phyloP scores from a whole-genome alignment of 306 rosid genomes.

The Erythrophleum fordii region DNA sequence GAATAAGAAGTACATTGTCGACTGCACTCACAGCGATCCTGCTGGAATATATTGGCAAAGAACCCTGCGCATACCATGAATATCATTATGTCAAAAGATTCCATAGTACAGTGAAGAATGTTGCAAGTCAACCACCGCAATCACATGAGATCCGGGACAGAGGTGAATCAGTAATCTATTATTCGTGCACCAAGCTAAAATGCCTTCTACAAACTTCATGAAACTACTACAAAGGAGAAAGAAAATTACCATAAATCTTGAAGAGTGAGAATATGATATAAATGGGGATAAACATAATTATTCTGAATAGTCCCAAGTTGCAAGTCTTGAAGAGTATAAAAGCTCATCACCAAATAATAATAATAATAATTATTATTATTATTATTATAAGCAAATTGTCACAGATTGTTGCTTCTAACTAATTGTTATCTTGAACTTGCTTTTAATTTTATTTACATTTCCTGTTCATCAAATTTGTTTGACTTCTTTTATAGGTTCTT shows the following conservation, averaged over 20 bases:
- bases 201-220: constrained; percentile 3
- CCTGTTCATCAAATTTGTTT: constrained; percentile 13
- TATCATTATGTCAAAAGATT: constrained; percentile 31
- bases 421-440: background rate
- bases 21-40: constrained; percentile 88
- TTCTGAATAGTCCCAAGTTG: constrained; percentile 12
- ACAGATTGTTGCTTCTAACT: constrained; percentile 9
- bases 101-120: constrained; percentile 22
- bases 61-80: constrained; percentile 75
- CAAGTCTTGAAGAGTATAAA: constrained; percentile 1
- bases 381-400: background rate
- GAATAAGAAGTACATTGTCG: constrained; percentile 91
- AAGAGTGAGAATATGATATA: background rate
- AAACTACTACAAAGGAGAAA: constrained; percentile 11
- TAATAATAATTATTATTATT: background rate
- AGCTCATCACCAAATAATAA: background rate
- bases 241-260: constrained; percentile 21
- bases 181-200: constrained; percentile 28
- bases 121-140: constrained; percentile 24
- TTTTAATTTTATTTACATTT: background rate
- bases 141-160: constrained; percentile 31
- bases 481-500: background rate
- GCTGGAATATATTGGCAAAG: constrained; percentile 93
- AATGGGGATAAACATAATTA: constrained; percentile 2
- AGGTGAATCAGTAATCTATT: constrained; percentile 7